Evolutionary conservation across 1,284 basidiomycete species (phyloP), one percentile per base, ranked within the genome.

Genomic region (Macrocystidia cucumis): DNA sequence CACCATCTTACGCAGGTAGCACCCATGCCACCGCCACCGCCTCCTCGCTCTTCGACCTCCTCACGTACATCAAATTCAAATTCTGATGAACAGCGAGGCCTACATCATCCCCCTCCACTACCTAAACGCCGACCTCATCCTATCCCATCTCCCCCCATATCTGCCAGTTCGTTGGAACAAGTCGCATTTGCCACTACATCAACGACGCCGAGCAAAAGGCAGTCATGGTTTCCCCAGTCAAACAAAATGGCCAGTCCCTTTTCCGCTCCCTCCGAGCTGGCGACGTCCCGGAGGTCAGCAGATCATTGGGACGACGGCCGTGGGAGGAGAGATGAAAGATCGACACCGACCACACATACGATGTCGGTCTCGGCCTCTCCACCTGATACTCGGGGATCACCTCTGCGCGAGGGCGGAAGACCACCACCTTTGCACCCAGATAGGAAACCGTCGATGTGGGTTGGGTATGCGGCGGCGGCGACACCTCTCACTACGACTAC

Each of bases 151-250:
- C 62, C 63, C 7, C 57, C 63, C 1, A 41, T 58, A 16, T 68
- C 65, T 3, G 48, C 54, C 6, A 63, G 51, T 41, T 68, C 66
- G 1, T 51, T 66, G 11, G 72, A 73, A 38, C 63, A 65, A 32
- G 52, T 60, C 2, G 64, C 60, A 1, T 47, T 69, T 1, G 69
- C 72, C 14, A 46, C 47, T 13, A 42, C 52, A 21, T 37, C 50
- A 11, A 36, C 45, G 3, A 31, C 44, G n/a, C 42, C 35, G 8
- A 40, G 40, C 34, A 13, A 3, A 25, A 11, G 24, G 14, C 21
- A 16, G 2, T 21, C 28, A 5, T 23, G 20, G 4, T 16, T 14
- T 19, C 14, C 34, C 11, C 35, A 46, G 13, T 35, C 48, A n/a
- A n/a, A n/a, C n/a, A 25, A 25, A 25, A 5, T 29, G 24, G 1